Percentiles rank a stretch among this genome's conserved stretches.
Conservation (phyloP, 83 land plant species). For the Diphasiastrum complanatum region DNA sequence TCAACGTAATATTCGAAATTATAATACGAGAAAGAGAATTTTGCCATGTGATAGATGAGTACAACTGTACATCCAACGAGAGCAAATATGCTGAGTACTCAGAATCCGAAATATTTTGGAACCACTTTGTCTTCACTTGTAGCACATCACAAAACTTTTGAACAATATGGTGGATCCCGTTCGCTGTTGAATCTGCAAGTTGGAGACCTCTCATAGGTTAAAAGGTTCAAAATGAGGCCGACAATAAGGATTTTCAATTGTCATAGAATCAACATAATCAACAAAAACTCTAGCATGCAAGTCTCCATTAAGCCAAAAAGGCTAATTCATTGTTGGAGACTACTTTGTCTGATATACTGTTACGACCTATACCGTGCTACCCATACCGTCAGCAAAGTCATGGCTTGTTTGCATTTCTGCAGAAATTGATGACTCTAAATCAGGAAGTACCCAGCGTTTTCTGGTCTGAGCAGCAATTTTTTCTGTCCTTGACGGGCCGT, state of each 20-base stretch:
- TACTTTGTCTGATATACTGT: too few species aligned
- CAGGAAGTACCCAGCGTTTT: conserved; percentile 24
- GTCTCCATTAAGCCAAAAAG: too few species aligned
- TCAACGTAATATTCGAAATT: not conserved
- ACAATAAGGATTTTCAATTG: too few species aligned
- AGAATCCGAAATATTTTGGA: conserved; percentile 34
- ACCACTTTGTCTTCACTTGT: conserved; percentile 51
- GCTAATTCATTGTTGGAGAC: too few species aligned
- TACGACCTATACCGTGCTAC: too few species aligned
- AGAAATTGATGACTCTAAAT: conserved; percentile 16
- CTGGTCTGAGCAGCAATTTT: conserved; percentile 16
- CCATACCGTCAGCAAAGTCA: not conserved
- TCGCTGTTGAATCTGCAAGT: conserved; percentile 34
- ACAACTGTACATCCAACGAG: not conserved
- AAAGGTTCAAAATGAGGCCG: too few species aligned
- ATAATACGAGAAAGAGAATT: not conserved
- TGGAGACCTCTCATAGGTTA: not conserved
- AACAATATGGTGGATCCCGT: conserved; percentile 37
- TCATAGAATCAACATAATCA: too few species aligned
- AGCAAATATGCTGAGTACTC: not conserved
- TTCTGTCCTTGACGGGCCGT: conserved; percentile 38
- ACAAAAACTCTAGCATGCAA: too few species aligned
- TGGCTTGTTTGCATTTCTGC: not conserved
- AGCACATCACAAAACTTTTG: conserved; percentile 65
- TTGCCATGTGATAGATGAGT: not conserved